phyloP scores from a whole-genome alignment of 768 basidiomycete genomes.

The Tricholoma sp. region DNA sequence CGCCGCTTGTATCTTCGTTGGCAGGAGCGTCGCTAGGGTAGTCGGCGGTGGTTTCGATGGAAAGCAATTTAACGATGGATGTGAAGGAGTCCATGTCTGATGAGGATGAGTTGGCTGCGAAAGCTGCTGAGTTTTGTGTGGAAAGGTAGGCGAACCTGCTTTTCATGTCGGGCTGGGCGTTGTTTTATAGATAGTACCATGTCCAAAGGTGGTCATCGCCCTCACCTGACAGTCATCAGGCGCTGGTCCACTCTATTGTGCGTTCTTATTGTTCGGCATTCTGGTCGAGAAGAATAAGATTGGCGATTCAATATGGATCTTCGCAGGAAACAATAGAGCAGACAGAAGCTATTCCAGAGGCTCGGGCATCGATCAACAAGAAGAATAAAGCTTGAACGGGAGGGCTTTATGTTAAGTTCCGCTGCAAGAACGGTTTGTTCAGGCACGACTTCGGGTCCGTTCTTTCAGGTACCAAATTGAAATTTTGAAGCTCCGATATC shows the following conservation, averaged over 20 bases:
- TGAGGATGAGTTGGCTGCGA: constrained; percentile 1
- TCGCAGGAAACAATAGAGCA: background rate
- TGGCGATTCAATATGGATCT: background rate
- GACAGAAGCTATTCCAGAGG: no score
- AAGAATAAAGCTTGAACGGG: no score
- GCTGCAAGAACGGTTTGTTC: background rate
- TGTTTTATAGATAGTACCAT: background rate
- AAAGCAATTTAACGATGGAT: background rate
- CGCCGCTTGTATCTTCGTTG: constrained; percentile 1
- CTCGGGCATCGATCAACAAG: background rate
- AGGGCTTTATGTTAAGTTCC: background rate
- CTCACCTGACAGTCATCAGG: background rate
- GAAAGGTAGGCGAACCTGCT: constrained; percentile 3
- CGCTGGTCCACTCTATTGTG: background rate
- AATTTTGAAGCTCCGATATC: no score
- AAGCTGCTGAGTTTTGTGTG: background rate
- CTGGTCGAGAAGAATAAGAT: background rate
- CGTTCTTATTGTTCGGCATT: background rate
- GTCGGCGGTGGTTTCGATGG: background rate
- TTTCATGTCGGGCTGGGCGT: background rate
- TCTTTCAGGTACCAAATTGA: no score
- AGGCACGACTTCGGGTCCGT: no score
- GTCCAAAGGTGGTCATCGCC: background rate
- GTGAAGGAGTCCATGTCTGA: constrained; percentile 6
- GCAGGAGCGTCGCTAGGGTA: background rate